Percentiles rank a stretch among this genome's conserved stretches.
phyloP scores from a whole-genome alignment of 345 rosid genomes.

The Luvunga scandens region DNA sequence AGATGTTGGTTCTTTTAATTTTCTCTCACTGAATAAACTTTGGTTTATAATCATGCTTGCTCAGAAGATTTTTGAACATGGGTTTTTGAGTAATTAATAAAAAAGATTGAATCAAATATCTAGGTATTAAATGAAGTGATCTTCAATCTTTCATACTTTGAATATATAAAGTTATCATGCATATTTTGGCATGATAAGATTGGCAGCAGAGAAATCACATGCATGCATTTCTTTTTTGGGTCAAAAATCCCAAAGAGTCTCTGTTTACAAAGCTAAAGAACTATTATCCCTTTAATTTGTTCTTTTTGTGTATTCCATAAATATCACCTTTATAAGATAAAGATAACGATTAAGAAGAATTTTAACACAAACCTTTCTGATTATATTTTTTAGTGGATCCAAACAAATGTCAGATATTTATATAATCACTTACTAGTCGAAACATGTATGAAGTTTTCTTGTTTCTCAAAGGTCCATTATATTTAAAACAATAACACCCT shows the following conservation, averaged over 20 bases:
- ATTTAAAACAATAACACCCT: no score
- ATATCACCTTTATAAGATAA: background rate
- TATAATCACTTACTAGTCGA: no score
- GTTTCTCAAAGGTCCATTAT: no score
- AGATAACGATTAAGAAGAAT: background rate
- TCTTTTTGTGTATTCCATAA: background rate
- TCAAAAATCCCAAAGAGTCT: background rate
- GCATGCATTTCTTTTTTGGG: background rate
- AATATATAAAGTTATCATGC: background rate
- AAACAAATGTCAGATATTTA: no score
- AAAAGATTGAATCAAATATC: background rate
- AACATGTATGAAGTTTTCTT: no score
- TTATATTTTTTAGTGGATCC: no score
- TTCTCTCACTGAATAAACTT: background rate
- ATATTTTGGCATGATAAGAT: background rate
- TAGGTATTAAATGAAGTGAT: background rate
- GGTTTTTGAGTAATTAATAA: background rate
- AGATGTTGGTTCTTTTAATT: constrained; percentile 40
- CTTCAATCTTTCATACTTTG: background rate
- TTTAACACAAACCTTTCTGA: background rate
- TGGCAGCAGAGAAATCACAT: background rate
- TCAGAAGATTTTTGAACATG: background rate
- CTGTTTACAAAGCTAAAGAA: background rate
- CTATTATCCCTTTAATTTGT: background rate
- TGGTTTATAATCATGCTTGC: background rate